Base-by-base conservation (phyloP, 2,329 filamentous ascomycete species). In the Curvularia sp. region DNA sequence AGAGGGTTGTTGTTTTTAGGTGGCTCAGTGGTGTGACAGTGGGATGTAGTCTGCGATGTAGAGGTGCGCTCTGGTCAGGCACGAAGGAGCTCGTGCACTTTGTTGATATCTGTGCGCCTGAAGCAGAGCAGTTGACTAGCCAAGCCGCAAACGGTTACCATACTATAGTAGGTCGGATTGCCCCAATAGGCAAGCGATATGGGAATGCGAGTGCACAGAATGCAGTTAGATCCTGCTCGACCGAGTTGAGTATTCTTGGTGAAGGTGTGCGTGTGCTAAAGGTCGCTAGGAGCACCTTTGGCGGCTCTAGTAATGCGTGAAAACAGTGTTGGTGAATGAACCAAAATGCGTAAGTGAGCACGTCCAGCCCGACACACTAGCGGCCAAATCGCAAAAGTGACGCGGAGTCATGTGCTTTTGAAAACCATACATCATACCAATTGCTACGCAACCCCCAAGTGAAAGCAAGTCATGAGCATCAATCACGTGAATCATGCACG, bases 301-400 rank as follows among this genome's bases (percentile, higher is more conserved):
- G 20, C 13, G 9, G 8, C 33, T 38, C 13, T 12, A 31, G 24
- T 41, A 12, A 48, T 12, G 30, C 5, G 18, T 20, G 7, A 20
- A 35, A 15, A 20, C 15, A n/a, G 41, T 41, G 31, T 28, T 41
- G 26, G 35, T 22, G 35, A 38, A 15, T 20, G 43, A 39, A 46
- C 41, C 12, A 24, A 22, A 22, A 5, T 8, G n/a, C 18, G 9
- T 6, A 13, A 26, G n/a, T 35, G 43, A 30, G 31, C 39, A 20
- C 28, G 26, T 41, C 35, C 46, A 41, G 30, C 49, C 26, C 15
- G 8, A 24, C 22, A 49, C 26, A 30, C 42, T 48, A 58, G 42
- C 44, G 48, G 47, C 38, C 50, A 35, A 43, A 30, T 58, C 50
- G 47, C 55, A 61, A 61, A 61, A 61, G 51, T 55, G 49, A 61